Evolutionary conservation across 805 yeast species (phyloP).

Genomic region (Lipomyces kockii): DNA sequence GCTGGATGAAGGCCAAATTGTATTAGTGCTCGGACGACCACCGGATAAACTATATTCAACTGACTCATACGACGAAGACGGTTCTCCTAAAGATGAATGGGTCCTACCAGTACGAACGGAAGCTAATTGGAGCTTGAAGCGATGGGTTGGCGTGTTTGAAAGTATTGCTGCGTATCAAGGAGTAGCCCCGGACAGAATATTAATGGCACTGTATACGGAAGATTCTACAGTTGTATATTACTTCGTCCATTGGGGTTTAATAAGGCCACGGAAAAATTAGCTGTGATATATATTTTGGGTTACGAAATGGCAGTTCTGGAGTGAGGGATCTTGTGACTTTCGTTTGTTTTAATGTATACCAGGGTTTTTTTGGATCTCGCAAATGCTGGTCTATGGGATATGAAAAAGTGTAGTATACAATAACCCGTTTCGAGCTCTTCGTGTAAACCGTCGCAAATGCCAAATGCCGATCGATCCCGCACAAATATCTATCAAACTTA

Average conservation of each 20-base stretch:
- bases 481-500: background rate
- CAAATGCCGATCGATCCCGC: background rate
- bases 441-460: background rate
- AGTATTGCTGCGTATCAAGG: slow-evolving; percentile 30
- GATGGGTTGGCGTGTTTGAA: slow-evolving; percentile 45
- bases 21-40: slow-evolving; percentile 43
- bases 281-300: background rate
- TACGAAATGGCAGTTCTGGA: background rate
- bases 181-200: slow-evolving; percentile 39
- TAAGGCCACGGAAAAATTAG: slow-evolving; percentile 48
- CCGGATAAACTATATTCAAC: slow-evolving; percentile 47
- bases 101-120: slow-evolving; percentile 41
- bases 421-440: background rate
- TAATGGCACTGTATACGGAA: slow-evolving; percentile 51
- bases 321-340: background rate
- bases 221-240: slow-evolving; percentile 53
- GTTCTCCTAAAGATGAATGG: slow-evolving; percentile 36
- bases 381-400: background rate
- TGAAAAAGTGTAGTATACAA: background rate
- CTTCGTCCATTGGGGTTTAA: slow-evolving; percentile 48
- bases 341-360: background rate
- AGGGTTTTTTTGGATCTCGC: background rate
- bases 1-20: slow-evolving; percentile 13
- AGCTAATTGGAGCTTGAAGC: slow-evolving; percentile 44
- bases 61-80: slow-evolving; percentile 35